Base-by-base conservation (phyloP, 108 stramenopile species). In the Skeletonema menzelii region DNA sequence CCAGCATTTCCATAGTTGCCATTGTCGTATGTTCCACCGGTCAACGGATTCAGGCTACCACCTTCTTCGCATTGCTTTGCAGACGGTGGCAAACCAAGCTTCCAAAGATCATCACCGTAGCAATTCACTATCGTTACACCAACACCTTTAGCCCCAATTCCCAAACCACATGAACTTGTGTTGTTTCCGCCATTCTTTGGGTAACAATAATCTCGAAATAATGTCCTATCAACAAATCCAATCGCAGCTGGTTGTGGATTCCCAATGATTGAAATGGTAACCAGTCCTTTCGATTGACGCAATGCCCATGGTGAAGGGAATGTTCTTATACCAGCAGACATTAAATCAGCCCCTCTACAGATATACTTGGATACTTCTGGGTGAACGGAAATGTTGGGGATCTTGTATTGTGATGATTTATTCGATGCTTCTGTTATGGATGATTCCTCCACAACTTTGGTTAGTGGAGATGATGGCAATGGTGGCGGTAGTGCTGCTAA, bases 31-130 rank as follows among this genome's bases (percentile, higher is more conserved):
- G 35, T 37, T 3, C 70, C 71, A 27, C 84, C 88, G 35, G 84
- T 90, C 27, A 83, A 55, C 8, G 73, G 73, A 72, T 83, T 87
- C 5, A 26, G 2, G 7, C 63, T 59, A 13, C 38, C 63, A 24
- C 19, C 49, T 32, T 13, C 44, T 27, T 65, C 66, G 37, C 22
- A 11, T 19, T 56, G 55, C 10, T 27, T 34, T 47, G 56, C 32
- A 31, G 67, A 70, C 11, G 53, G 12, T 0, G 88, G 72, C 4
- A 67, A 55, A 27, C 80, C 58, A 59, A 64, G 59, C 38, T 63
- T 78, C 88, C 90, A 95, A 19, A 95, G 55, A 81, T 95, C 94
- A 77, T 95, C 94, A 7, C 94, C 94, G 65, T 90, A 95, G 60
- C 87, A 84, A 63, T 74, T 82, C 58, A 87, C 69, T 47, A 95